These are phyloP conservation scores for Taxillus chinensis DNA, from an alignment of 164 flowering plant species.

Conservation along the genomic window DNA sequence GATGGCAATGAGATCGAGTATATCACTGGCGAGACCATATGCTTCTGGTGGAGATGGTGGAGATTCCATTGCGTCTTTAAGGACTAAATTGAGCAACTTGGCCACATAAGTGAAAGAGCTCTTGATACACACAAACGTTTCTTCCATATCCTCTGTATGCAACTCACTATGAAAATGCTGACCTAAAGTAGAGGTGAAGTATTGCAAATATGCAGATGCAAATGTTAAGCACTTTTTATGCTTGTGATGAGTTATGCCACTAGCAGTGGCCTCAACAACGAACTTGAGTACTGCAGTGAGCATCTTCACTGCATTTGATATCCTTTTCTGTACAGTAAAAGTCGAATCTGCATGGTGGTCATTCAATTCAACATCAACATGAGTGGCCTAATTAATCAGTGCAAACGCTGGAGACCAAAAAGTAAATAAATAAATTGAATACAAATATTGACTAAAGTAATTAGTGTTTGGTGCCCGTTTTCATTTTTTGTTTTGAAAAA, in stretches of 20 bases:
- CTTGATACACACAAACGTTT: constrained; percentile 37
- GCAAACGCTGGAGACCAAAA: too few relatives aligned
- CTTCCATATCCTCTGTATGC: constrained; percentile 42
- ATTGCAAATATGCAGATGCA: constrained; percentile 29
- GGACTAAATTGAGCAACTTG: constrained; percentile 53
- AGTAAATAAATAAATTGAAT: too few relatives aligned
- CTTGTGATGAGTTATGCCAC: constrained; percentile 23
- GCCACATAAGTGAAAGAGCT: constrained; percentile 75
- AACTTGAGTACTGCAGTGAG: constrained; percentile 58
- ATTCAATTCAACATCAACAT: neutral
- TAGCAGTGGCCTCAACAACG: constrained; percentile 42
- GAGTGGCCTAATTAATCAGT: neutral
- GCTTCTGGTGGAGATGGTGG: constrained; percentile 29
- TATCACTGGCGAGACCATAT: constrained; percentile 35
- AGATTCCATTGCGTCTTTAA: constrained; percentile 27
- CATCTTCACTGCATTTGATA: constrained; percentile 43
- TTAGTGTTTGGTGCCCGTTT: too few relatives aligned
- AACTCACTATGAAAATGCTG: constrained; percentile 14
- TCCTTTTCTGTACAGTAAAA: constrained; percentile 16
- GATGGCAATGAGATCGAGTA: constrained; percentile 46
- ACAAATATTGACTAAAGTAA: too few relatives aligned
- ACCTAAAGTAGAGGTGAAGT: constrained; percentile 26
- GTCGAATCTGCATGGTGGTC: constrained; percentile 24
- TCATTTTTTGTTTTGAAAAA: too few relatives aligned
- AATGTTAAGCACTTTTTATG: constrained; percentile 40